phyloP scores from a whole-genome alignment of 306 rosid species.

The Phaseolus lunatus region DNA sequence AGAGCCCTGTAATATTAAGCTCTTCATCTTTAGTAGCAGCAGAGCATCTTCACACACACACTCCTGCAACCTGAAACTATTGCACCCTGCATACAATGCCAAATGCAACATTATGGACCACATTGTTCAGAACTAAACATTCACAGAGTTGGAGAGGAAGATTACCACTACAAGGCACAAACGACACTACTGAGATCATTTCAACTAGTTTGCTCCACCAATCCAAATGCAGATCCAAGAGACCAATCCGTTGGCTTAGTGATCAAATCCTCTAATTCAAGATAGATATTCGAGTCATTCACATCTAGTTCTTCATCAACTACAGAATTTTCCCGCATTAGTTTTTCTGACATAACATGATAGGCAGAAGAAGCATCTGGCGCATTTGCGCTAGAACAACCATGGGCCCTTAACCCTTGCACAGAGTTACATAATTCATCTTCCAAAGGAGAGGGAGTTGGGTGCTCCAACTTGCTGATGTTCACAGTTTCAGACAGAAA shows the following conservation, averaged over 20 bases:
- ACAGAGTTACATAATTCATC: conserved; percentile 45
- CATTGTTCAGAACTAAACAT: background rate
- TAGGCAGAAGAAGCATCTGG: conserved; percentile 57
- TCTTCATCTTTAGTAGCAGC: conserved; percentile 11
- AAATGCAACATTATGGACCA: conserved; percentile 7
- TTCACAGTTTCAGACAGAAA: conserved; percentile 42
- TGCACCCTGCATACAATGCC: conserved; percentile 7
- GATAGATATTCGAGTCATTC: conserved; percentile 71
- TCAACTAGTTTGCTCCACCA: conserved; percentile 68
- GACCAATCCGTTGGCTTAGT: conserved; percentile 66
- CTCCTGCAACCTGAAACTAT: conserved; percentile 46
- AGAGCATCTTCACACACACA: background rate
- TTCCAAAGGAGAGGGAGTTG: conserved; percentile 39
- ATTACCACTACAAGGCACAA: conserved; percentile 47
- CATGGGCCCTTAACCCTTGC: conserved; percentile 39
- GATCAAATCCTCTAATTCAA: conserved; percentile 83
- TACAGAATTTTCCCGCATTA: conserved; percentile 49
- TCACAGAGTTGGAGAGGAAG: background rate
- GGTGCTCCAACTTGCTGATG: conserved; percentile 31
- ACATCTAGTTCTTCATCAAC: conserved; percentile 61
- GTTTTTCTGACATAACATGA: conserved; percentile 59
- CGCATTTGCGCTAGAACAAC: conserved; percentile 9
- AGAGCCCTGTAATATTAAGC: conserved; percentile 29
- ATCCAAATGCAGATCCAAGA: conserved; percentile 58
- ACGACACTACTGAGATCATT: conserved; percentile 37